Conservation (phyloP, 169 alveolate genomes). For the Theileria annulata region DNA sequence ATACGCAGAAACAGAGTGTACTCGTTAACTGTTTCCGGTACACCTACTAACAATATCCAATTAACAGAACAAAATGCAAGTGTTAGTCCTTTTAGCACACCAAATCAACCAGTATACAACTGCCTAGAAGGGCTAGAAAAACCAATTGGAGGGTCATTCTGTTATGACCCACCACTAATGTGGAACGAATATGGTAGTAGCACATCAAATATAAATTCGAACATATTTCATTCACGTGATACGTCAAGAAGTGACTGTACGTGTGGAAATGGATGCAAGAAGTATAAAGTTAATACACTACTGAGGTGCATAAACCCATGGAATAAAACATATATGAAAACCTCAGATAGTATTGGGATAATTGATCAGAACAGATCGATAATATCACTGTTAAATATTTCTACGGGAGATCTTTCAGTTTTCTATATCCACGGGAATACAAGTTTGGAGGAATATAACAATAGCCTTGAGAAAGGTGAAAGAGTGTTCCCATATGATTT, state of each 20-base stretch:
- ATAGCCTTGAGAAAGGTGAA: slow-evolving; percentile 7
- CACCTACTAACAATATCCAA: slow-evolving; percentile 24
- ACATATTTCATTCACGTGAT: background rate
- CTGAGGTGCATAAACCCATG: slow-evolving; percentile 54
- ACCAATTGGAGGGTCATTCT: slow-evolving; percentile 4
- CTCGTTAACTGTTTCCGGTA: slow-evolving; percentile 15
- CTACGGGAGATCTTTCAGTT: slow-evolving; percentile 49
- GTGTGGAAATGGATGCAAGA: background rate
- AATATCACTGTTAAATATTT: slow-evolving; percentile 20
- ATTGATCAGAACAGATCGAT: slow-evolving; percentile 58
- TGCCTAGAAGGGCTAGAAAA: background rate
- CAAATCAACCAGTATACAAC: background rate
- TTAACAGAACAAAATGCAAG: too few relatives aligned
- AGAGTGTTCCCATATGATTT: slow-evolving; percentile 45
- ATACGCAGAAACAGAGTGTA: background rate
- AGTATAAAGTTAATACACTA: slow-evolving; percentile 12
- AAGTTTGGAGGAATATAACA: slow-evolving; percentile 16
- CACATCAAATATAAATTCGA: slow-evolving; percentile 7
- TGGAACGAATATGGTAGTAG: slow-evolving; percentile 39
- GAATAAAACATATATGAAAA: slow-evolving; percentile 33
- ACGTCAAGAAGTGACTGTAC: background rate
- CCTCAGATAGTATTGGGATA: background rate
- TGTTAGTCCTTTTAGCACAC: background rate
- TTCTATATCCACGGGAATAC: slow-evolving; percentile 24
- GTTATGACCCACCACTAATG: slow-evolving; percentile 55